Evolutionary conservation across 495 filamentous ascomycete genomes (phyloP).

Genomic region (Pseudoneurospora amorphoporcata): DNA sequence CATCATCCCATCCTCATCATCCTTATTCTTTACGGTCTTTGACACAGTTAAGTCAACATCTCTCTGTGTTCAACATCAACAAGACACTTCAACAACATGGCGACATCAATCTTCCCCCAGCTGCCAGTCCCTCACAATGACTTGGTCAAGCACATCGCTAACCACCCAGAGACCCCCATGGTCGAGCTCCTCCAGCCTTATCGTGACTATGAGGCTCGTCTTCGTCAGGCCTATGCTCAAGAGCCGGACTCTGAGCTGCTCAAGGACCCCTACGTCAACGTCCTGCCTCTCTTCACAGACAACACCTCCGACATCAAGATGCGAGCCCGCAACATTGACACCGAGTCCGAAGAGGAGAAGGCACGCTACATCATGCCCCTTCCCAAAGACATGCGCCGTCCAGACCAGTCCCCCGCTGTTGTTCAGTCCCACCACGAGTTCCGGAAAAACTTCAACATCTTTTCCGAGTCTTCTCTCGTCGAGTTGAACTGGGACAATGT

Average conservation of each 20-base stretch:
- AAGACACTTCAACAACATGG: constrained; percentile 19
- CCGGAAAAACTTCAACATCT: constrained; percentile 63
- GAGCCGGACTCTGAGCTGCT: constrained; percentile 47
- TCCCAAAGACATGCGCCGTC: constrained; percentile 44
- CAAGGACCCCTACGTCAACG: constrained; percentile 51
- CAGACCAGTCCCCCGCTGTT: constrained; percentile 51
- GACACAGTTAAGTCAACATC: neutral
- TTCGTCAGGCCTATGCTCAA: constrained; percentile 66
- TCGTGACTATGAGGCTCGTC: constrained; percentile 53
- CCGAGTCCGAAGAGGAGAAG: constrained; percentile 48
- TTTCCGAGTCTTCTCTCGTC: constrained; percentile 53
- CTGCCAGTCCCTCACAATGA: constrained; percentile 33
- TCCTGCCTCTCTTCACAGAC: constrained; percentile 57
- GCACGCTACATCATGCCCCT: constrained; percentile 64
- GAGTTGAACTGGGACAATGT: constrained; percentile 72
- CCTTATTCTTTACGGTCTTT: neutral
- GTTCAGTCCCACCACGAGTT: constrained; percentile 58
- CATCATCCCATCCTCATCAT: neutral
- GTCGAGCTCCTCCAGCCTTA: constrained; percentile 54
- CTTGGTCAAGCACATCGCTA: constrained; percentile 35
- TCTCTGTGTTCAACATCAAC: neutral
- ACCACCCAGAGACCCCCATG: constrained; percentile 44
- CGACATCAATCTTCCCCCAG: constrained; percentile 24
- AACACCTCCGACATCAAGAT: constrained; percentile 45
- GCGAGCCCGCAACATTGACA: constrained; percentile 49